Conservation (phyloP, 257 asterid species). For the Solanum chiquidenum region DNA sequence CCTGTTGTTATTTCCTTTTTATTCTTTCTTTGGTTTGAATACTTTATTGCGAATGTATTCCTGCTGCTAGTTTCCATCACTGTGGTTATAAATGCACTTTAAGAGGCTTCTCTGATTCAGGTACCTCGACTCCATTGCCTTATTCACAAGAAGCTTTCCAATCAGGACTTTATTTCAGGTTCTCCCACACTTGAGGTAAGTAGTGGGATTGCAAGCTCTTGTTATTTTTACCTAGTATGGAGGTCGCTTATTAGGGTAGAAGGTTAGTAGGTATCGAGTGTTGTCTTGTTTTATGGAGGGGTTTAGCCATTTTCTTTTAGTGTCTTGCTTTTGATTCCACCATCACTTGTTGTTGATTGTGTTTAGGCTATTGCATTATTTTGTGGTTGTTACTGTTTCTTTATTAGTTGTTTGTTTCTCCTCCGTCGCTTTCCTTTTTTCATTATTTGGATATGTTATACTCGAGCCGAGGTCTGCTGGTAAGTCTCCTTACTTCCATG, state of each 20-base stretch:
- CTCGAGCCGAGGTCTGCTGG: background rate
- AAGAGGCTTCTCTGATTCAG: conserved; percentile 17
- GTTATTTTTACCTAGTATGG: background rate
- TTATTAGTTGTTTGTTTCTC: background rate
- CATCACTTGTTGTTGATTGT: background rate
- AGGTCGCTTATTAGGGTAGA: background rate
- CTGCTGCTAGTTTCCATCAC: background rate
- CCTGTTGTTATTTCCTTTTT: background rate
- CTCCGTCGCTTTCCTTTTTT: background rate
- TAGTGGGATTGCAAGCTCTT: background rate
- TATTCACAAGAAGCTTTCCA: conserved; percentile 56
- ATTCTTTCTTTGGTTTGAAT: background rate
- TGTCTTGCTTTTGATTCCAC: background rate
- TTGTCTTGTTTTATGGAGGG: background rate
- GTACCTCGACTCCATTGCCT: conserved; percentile 89
- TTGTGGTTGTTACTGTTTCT: background rate
- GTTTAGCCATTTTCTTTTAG: background rate
- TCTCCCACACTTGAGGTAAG: conserved; percentile 50
- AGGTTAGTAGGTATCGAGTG: background rate
- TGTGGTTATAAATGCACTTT: background rate
- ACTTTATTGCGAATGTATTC: background rate
- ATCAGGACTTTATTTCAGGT: conserved; percentile 43
- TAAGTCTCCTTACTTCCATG: background rate
- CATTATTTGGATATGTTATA: background rate
- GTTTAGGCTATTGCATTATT: background rate